Percentiles rank a stretch among this genome's conserved stretches.
phyloP scores from a whole-genome alignment of 2,329 filamentous ascomycete species.

The Clonostachys rosea region DNA sequence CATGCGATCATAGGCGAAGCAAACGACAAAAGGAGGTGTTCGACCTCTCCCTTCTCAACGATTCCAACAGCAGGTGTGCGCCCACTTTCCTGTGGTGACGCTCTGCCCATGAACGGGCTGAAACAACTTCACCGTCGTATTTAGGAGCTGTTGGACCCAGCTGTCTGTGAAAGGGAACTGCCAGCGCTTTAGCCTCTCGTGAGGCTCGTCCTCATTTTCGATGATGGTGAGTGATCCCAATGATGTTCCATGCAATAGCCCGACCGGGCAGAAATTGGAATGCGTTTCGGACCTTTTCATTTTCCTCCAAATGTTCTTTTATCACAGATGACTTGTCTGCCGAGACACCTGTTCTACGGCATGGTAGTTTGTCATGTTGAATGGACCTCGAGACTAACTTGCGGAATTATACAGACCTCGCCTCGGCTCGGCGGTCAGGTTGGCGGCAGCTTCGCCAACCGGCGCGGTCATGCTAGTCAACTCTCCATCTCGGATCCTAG shows the following conservation, averaged over 20 bases:
- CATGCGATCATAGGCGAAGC: not conserved
- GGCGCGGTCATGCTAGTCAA: constrained; percentile 53
- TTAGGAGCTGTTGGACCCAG: not conserved
- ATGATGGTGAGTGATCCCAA: constrained; percentile 40
- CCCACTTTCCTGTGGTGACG: constrained; percentile 14
- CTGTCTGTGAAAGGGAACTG: constrained; percentile 12
- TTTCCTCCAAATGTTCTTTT: not conserved
- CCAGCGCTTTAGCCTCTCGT: constrained; percentile 25
- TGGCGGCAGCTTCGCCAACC: constrained; percentile 51
- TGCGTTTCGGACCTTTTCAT: not conserved
- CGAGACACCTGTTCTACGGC: not conserved
- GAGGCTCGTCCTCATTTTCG: constrained; percentile 31
- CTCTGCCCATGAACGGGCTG: constrained; percentile 19
- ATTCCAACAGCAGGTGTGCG: constrained; percentile 4
- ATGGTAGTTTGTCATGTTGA: not conserved
- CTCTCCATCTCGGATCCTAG: constrained; percentile 77
- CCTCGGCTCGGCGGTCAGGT: constrained; percentile 50
- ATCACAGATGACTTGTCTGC: not conserved
- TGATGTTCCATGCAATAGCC: constrained; percentile 2
- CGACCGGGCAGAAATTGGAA: not conserved
- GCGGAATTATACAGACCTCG: constrained; percentile 43
- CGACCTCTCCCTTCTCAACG: not conserved
- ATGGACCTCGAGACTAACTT: constrained; percentile 1
- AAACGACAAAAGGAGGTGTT: not conserved
- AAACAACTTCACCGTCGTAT: constrained; percentile 11